Percentiles rank a stretch among this genome's conserved stretches.
phyloP scores from a whole-genome alignment of 805 yeast species.

The Candida nitratophila region DNA sequence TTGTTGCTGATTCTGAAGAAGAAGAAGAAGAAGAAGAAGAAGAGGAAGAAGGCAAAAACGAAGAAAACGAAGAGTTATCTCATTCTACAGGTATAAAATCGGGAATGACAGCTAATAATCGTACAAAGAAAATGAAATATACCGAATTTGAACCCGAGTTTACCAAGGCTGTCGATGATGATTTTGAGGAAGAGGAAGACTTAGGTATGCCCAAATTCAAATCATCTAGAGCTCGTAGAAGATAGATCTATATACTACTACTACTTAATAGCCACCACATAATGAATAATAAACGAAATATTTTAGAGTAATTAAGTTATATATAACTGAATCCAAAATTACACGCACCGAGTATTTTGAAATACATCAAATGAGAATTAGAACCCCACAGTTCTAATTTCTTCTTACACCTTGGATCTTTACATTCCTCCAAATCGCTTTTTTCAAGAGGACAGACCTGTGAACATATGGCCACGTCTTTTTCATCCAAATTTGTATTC shows the following conservation, averaged over 20 bases:
- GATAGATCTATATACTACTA: neutral
- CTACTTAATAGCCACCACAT: too few relatives aligned
- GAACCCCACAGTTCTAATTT: slow-evolving; percentile 6
- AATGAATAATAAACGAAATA: too few relatives aligned
- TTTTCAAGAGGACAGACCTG: too few relatives aligned
- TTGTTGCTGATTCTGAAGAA: neutral
- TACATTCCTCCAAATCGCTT: too few relatives aligned
- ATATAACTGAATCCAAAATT: neutral
- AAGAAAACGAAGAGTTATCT: too few relatives aligned
- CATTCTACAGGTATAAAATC: too few relatives aligned
- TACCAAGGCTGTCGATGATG: neutral
- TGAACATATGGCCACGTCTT: slow-evolving; percentile 7
- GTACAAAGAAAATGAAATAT: neutral
- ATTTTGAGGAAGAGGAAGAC: slow-evolving; percentile 10
- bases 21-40: neutral
- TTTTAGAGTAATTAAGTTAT: too few relatives aligned
- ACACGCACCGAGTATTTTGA: slow-evolving; percentile 10
- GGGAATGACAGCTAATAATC: too few relatives aligned
- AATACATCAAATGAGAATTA: slow-evolving; percentile 11
- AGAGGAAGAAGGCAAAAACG: neutral
- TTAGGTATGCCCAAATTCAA: slow-evolving; percentile 24
- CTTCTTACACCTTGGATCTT: slow-evolving; percentile 5
- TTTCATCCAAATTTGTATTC: slow-evolving; percentile 1
- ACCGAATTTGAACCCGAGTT: neutral
- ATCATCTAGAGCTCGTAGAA: slow-evolving; percentile 13